A percentile compares a stretch with the other conserved stretches of the same genome.
Evolutionary conservation across 768 basidiomycete genomes (phyloP).

Genomic region (Mycena venus): DNA sequence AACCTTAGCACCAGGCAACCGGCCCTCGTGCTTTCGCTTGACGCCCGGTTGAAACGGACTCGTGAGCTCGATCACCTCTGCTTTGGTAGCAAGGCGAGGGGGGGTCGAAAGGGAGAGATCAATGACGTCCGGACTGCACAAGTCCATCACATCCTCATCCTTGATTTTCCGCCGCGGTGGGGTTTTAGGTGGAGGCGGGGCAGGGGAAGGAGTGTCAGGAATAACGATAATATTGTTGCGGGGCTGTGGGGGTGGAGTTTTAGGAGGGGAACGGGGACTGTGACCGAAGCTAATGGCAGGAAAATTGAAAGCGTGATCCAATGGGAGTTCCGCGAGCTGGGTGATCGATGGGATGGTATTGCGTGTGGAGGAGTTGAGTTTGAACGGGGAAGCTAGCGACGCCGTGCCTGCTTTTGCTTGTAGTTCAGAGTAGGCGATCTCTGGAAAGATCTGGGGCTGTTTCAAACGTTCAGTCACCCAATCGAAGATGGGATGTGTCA

Average conservation of each 20-base stretch:
- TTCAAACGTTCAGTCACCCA: background rate
- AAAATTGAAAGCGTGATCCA: background rate
- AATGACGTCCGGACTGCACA: background rate
- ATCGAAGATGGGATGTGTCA: background rate
- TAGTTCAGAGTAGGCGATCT: no score
- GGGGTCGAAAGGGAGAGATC: background rate
- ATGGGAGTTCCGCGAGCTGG: background rate
- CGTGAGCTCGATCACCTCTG: background rate
- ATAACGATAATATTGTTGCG: background rate
- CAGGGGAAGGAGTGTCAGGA: background rate
- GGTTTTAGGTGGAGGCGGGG: background rate
- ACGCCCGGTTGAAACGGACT: background rate
- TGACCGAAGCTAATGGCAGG: background rate
- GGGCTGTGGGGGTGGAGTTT: no score
- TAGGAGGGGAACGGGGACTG: no score
- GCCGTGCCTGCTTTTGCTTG: background rate
- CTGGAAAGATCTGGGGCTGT: background rate
- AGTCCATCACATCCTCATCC: background rate
- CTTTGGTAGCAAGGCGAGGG: background rate
- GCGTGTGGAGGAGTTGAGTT: background rate
- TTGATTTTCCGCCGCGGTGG: slow-evolving; percentile 2
- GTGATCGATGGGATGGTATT: background rate
- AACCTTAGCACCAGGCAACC: background rate
- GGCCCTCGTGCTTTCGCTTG: background rate
- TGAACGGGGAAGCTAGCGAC: background rate